Conservation (phyloP, 495 filamentous ascomycete species). For the Cladorrhinum samala region DNA sequence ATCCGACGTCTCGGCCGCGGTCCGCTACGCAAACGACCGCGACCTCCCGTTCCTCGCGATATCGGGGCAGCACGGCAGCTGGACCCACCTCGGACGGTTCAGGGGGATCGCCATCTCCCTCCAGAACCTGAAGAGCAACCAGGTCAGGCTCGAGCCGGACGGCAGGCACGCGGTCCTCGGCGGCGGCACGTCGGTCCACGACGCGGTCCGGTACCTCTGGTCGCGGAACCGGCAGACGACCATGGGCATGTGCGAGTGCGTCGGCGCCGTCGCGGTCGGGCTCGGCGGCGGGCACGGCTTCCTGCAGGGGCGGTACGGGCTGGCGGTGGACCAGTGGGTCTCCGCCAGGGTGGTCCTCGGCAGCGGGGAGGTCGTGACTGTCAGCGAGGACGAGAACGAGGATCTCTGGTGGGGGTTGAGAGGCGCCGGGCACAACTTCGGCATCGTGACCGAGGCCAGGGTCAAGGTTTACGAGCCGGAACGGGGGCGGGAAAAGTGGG, state of each 20-base stretch:
- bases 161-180: conserved; percentile 43
- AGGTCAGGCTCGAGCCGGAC: conserved; percentile 34
- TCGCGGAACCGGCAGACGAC: conserved; percentile 33
- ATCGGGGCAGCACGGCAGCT: neutral
- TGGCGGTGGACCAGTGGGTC: conserved; percentile 52
- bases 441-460: conserved; percentile 47
- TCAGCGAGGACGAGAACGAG: conserved; percentile 22
- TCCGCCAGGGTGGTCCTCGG: conserved; percentile 50
- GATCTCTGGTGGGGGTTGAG: conserved; percentile 53
- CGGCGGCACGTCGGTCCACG: conserved; percentile 35
- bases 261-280: conserved; percentile 42
- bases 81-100: neutral
- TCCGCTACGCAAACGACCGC: neutral
- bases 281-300: conserved; percentile 58
- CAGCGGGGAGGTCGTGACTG: conserved; percentile 40
- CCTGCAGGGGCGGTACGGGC: conserved; percentile 51
- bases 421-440: conserved; percentile 59
- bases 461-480: conserved; percentile 34
- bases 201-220: conserved; percentile 28
- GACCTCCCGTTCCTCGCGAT: neutral
- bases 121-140: conserved; percentile 30
- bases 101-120: conserved; percentile 45
- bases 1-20: neutral
- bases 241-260: conserved; percentile 51
- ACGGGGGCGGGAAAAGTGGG: conserved; percentile 20